Conservation (phyloP, 1,139 yeast species). For the Yamadazyma taylorii region DNA sequence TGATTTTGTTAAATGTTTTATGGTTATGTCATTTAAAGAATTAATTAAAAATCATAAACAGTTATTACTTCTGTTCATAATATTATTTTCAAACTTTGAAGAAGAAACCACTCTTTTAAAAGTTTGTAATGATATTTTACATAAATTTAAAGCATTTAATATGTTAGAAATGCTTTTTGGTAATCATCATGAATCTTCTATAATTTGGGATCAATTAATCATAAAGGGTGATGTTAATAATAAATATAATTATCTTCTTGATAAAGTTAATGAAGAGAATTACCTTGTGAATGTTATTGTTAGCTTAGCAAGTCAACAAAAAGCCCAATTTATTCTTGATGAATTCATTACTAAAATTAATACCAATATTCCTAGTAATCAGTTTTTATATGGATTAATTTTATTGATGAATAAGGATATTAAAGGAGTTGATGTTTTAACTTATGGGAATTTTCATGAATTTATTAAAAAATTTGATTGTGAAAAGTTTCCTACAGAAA, state of each 20-base stretch:
- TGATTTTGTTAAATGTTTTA: slow-evolving; percentile 4
- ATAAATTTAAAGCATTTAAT: slow-evolving; percentile 12
- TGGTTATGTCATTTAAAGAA: slow-evolving; percentile 10
- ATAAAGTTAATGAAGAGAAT: slow-evolving; percentile 18
- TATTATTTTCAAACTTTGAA: slow-evolving; percentile 14
- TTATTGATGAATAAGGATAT: slow-evolving; percentile 30
- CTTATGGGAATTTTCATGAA: slow-evolving; percentile 9
- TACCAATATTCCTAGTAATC: slow-evolving; percentile 8
- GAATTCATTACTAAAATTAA: slow-evolving; percentile 26
- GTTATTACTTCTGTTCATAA: slow-evolving; percentile 10
- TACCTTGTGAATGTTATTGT: slow-evolving; percentile 31
- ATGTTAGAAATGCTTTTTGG: slow-evolving; percentile 13
- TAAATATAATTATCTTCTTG: slow-evolving; percentile 13
- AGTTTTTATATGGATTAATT: slow-evolving; percentile 37
- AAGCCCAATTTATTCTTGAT: slow-evolving; percentile 24
- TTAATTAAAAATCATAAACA: slow-evolving; percentile 11
- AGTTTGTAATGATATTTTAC: slow-evolving; percentile 9
- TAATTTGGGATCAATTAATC: slow-evolving; percentile 10
- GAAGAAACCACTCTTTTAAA: slow-evolving; percentile 8
- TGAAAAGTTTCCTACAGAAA: slow-evolving; percentile 4
- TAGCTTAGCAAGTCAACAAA: slow-evolving; percentile 32
- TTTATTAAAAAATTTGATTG: slow-evolving; percentile 6
- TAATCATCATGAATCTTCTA: slow-evolving; percentile 6
- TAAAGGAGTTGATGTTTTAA: slow-evolving; percentile 8
- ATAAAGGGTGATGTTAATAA: slow-evolving; percentile 17